Percentiles rank a stretch among this genome's conserved stretches.
Evolutionary conservation across 2,329 filamentous ascomycete genomes (phyloP).

Genomic region (Trichoderma semiorbis): DNA sequence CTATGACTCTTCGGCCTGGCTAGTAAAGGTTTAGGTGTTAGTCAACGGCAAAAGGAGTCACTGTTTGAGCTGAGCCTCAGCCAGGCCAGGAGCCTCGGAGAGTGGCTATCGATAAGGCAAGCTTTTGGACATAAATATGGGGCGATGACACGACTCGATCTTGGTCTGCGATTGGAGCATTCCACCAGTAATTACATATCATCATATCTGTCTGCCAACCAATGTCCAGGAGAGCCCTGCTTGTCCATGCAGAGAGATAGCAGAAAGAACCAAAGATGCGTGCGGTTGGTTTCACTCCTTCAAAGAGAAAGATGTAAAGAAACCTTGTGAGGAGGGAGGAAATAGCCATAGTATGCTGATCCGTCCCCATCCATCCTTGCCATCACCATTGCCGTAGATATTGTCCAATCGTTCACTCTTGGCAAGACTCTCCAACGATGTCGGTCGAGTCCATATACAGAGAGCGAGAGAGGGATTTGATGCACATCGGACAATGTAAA

Average conservation of each 20-base stretch:
- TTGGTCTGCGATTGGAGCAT: neutral
- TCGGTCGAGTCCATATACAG: neutral
- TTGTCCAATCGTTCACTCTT: neutral
- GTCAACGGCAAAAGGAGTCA: slow-evolving; percentile 11
- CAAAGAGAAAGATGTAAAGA: neutral
- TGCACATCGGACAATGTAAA: neutral
- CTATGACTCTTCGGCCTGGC: slow-evolving; percentile 12
- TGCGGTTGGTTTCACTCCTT: no score
- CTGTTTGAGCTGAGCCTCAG: neutral
- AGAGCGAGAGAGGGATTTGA: neutral
- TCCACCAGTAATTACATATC: slow-evolving; percentile 5
- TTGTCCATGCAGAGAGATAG: neutral
- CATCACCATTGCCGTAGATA: neutral
- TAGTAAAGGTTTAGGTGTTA: neutral
- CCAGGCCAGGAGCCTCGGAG: neutral
- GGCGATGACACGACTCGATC: slow-evolving; percentile 12
- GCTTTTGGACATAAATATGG: neutral
- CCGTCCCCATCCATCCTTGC: neutral
- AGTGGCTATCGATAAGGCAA: slow-evolving; percentile 19
- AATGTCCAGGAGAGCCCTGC: neutral
- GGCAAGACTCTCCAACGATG: neutral
- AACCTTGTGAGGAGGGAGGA: no score
- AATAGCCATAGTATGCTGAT: neutral
- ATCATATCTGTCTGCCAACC: neutral
- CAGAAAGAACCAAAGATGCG: neutral